A percentile compares a stretch with the other conserved stretches of the same genome.
These are phyloP conservation scores for Seiridium cupressi DNA, from an alignment of 2,329 filamentous ascomycete species.

Conservation along the genomic window DNA sequence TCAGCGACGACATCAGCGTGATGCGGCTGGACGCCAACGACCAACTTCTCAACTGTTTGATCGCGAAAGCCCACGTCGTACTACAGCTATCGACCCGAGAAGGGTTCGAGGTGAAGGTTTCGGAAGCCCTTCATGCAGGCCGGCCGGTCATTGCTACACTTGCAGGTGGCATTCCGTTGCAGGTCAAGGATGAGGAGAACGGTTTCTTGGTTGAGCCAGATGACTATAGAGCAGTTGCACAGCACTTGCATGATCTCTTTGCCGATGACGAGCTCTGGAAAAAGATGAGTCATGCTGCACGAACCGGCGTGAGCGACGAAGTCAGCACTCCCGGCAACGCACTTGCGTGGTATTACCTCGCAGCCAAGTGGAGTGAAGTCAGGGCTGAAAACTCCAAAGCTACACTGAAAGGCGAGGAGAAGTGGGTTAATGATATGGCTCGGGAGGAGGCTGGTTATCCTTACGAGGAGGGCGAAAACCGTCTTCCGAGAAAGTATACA, in stretches of 20 bases:
- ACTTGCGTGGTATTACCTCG: conserved; percentile 75
- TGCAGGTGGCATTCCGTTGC: conserved; percentile 78
- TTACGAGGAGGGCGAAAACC: conserved; percentile 59
- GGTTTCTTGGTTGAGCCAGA: conserved; percentile 73
- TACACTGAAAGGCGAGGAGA: conserved; percentile 55
- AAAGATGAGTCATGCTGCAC: conserved; percentile 64
- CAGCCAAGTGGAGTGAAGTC: conserved; percentile 59
- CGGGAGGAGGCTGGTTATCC: conserved; percentile 60
- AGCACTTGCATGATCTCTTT: conserved; percentile 65
- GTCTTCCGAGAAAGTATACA: conserved; percentile 46
- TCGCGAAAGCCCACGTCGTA: conserved; percentile 70
- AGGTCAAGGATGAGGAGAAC: conserved; percentile 69
- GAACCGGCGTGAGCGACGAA: conserved; percentile 71
- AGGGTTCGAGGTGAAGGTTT: conserved; percentile 85
- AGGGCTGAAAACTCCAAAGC: conserved; percentile 26
- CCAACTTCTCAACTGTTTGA: conserved; percentile 74
- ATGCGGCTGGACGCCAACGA: conserved; percentile 77
- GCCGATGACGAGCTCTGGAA: conserved; percentile 63
- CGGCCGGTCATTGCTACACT: conserved; percentile 73
- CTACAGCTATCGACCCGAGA: conserved; percentile 80
- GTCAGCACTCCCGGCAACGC: conserved; percentile 80
- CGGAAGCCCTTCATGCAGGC: conserved; percentile 77
- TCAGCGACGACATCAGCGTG: conserved; percentile 66
- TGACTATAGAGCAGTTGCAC: conserved; percentile 68
- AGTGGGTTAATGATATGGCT: conserved; percentile 75